Evolutionary conservation across 495 filamentous ascomycete species (phyloP), one percentile per base, ranked within the genome.

Genomic region (Chaetomium tenue): DNA sequence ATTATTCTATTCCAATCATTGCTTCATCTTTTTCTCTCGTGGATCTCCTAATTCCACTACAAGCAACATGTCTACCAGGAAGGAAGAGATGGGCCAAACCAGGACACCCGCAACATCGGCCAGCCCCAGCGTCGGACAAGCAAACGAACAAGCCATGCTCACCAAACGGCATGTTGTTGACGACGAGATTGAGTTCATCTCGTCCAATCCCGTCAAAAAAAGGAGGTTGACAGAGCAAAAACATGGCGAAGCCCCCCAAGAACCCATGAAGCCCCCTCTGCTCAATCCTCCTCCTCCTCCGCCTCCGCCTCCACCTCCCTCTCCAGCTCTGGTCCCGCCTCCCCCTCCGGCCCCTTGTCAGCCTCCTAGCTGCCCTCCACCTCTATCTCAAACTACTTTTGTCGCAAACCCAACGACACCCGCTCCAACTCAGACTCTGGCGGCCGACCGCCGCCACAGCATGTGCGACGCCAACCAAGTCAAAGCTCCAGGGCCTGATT

Each of bases 131-230:
- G 15, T 2, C n/a, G 28, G 46, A 44, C 22, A 16, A 26, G 20
- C 13, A 16, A 18, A 1, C 20, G 46, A 18, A 15, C 52, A 39
- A 25, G 12, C 3, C 8, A n/a, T n/a, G 0, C 47, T 47, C 25
- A 8, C 16, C 18, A 67, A 67, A 25, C 25, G 65, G 39, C n/a
- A 22, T 20, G 58, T 56, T n/a, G n/a, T 37, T 20, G 78, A 82
- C 57, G 75, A 78, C 63, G 80, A 82, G 39, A 68, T 82, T 20
- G 69, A 79, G 68, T 78, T 81, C 51, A 66, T 82, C 40, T 80
- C 77, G 53, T 76, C 72, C 5, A 71, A 75, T 25, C 78, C 79
- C 18, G 72, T 79, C 55, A 79, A 80, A 55, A 77, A 74, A 62
- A 73, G 59, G 26, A 75, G 71, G 61, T 63, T 28, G 30, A 55